phyloP scores from a whole-genome alignment of 345 rosid genomes.

The Salix brachista region DNA sequence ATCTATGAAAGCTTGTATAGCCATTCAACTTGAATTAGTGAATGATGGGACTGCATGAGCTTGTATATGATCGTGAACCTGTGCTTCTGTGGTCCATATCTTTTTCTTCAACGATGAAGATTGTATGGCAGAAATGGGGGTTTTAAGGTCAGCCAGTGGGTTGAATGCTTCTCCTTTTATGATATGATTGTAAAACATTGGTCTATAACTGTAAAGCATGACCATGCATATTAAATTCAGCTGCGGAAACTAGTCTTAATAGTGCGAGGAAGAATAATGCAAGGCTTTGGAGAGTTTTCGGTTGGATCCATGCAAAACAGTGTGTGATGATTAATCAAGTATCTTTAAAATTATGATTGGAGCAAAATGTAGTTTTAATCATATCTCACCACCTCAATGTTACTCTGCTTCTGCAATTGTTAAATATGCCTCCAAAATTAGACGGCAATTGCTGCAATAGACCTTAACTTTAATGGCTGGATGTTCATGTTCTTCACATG shows the following conservation, averaged over 20 bases:
- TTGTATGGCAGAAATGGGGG: not conserved
- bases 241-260: no score
- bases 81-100: not conserved
- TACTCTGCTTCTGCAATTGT: no score
- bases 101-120: not conserved
- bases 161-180: not conserved
- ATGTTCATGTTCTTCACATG: no score
- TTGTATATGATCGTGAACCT: not conserved
- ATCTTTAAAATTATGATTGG: no score
- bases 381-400: no score
- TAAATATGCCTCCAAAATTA: no score
- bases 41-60: not conserved
- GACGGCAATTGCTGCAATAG: no score
- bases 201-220: not conserved
- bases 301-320: no score
- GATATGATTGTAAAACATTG: not conserved
- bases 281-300: not conserved
- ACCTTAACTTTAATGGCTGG: no score
- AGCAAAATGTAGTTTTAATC: no score
- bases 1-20: conserved; percentile 2
- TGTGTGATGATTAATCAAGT: no score
- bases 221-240: not conserved
- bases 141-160: not conserved
- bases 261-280: not conserved
- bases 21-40: not conserved